Conservation (phyloP, 768 basidiomycete species). For the Mycena albidolilacea region DNA sequence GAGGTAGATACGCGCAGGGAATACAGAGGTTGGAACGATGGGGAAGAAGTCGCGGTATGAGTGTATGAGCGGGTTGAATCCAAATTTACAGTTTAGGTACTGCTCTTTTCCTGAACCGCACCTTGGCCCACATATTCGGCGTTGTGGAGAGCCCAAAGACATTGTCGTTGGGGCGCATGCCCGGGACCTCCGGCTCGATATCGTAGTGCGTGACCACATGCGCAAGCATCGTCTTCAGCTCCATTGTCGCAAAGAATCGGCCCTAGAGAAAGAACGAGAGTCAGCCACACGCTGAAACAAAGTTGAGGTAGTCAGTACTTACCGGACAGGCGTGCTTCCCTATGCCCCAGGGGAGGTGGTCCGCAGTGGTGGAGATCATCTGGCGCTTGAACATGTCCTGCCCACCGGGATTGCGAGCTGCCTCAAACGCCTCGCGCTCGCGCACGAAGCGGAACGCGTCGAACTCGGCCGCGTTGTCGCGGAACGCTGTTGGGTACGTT, state of each 20-base stretch:
- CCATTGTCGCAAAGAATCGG: conserved; percentile 59
- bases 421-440: conserved; percentile 44
- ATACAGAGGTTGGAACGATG: no score
- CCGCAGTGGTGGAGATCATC: conserved; percentile 31
- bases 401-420: conserved; percentile 34
- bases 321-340: conserved; percentile 41
- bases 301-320: neutral
- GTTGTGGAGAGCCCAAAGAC: neutral
- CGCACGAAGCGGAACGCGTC: conserved; percentile 64
- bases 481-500: no score
- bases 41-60: no score
- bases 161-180: conserved; percentile 15
- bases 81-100: no score
- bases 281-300: neutral
- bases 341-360: conserved; percentile 1
- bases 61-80: no score
- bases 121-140: conserved; percentile 11
- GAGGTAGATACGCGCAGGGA: no score
- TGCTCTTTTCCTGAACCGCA: conserved; percentile 22
- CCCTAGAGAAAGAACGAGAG: conserved; percentile 43
- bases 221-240: no score
- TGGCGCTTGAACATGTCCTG: conserved; percentile 41
- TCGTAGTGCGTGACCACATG: conserved; percentile 50
- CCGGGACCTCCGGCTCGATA: conserved; percentile 43
- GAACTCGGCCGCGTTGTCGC: conserved; percentile 52